Evolutionary conservation across 2,329 filamentous ascomycete genomes (phyloP), one percentile per base, ranked within the genome.

Genomic region (Phoma sp.): DNA sequence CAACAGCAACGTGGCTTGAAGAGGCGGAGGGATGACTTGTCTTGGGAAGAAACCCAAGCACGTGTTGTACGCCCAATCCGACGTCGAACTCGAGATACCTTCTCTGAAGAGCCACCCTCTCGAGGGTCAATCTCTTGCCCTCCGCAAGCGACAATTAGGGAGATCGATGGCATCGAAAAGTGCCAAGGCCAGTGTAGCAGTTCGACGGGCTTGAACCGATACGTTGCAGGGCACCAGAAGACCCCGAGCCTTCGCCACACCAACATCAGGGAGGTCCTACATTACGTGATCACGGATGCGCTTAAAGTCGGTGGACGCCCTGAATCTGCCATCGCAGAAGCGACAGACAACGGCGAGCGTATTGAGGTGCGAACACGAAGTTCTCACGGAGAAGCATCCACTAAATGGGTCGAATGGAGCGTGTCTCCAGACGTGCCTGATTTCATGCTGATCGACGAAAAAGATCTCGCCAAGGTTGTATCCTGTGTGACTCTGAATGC

Each of bases 401-500:
- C 72, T 11, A 81, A 81, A 62, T 73, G 69, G 52, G 80, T 82
- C 54, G 77, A 82, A 51, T 82, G 80, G 79, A 74, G 68, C 24
- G 79, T 84, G 27, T 76, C 80, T 47, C 65, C 78, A 14, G 74
- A 75, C 48, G 80, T 85, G 8, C 83, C 83, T 4, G 77, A 78
- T 14, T 81, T 78, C 1, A 81, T 85, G 52, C 77, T 83, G 42
- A 79, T 86, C 39, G 85, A 88, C 64, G 85, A 88, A 66, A 81
- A 84, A 61, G 85, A 88, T 56, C 72, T 88, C 32, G 81, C 82
- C 39, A 88, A 88, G 65, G 75, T 87, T 62, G 81, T 88, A 2
- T 87, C 84, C 3, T 86, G 84, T 58, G 81, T 88, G 2, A 82
- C 86, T 37, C 65, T 86, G 27, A 90, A 90, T 67, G 87, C 87